Evolutionary conservation across 495 filamentous ascomycete species (phyloP), one percentile per base, ranked within the genome.

Genomic region (Hypoxylon cercidicola): DNA sequence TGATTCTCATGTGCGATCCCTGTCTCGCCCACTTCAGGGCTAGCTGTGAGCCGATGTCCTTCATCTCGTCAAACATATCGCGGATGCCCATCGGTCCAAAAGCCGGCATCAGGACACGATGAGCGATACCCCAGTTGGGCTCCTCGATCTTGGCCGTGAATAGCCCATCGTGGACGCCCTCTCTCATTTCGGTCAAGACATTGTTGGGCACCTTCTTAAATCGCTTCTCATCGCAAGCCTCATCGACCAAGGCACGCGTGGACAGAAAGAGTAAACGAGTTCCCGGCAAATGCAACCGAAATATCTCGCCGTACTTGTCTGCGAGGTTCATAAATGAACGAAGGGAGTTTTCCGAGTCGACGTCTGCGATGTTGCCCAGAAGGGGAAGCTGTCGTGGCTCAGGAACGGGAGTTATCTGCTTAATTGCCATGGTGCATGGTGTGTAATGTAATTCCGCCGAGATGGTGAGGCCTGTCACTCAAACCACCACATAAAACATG

Each of bases 51-150:
- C 83, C 79, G 49, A 90, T 84, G 65, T 90, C 89, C 54, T 87
- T 82, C 88, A 91, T 91, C 58, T 87, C 86, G 63, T 81, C 80
- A 58, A 87, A 88, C 87, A 90, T 89, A 15, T 71, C 72, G 51
- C 79, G 78, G 65, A 92, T 85, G 11, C 81, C 74, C 8, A 87
- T 59, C 0, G 88, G 88, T 0, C 87, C 88, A 71, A 92, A 89
- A 5, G 85, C 87, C 9, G 87, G 87, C 66, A 79, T 77, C 35
- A 81, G 34, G 8, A 88, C 73, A 3, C 89, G 80, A 65, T 90
- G 89, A 7, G 87, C 89, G 32, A 87, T 76, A 0, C 71, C 81
- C 88, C 88, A 90, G 48, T 83, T 84, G 55, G 82, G 76, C 55
- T 88, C 85, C 0, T 77, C 82, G 10, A 75, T 64, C 25, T 44